A percentile compares a stretch with the other conserved stretches of the same genome.
These are phyloP conservation scores for Agaricus blazei DNA, from an alignment of 768 basidiomycete genomes.

Conservation along the genomic window DNA sequence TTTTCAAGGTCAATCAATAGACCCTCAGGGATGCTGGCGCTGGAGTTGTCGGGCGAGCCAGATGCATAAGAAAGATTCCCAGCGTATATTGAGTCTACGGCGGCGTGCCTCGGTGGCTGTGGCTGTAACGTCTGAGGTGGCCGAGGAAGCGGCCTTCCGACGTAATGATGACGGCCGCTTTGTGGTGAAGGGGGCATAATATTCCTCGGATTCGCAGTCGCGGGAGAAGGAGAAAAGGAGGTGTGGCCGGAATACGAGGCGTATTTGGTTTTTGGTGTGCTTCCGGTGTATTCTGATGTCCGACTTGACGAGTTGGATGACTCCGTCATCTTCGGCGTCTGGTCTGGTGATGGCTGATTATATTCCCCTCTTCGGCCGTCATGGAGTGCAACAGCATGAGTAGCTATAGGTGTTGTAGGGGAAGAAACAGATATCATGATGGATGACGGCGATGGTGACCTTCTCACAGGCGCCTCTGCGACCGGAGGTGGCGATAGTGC, in stretches of 20 bases:
- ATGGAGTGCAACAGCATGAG: not conserved
- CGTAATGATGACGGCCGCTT: slow-evolving; percentile 38
- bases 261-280: not conserved
- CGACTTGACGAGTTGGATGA: not conserved
- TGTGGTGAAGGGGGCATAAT: slow-evolving; percentile 14
- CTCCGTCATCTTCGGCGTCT: not conserved
- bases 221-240: not conserved
- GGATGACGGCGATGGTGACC: not conserved
- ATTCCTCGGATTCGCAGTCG: slow-evolving; percentile 8
- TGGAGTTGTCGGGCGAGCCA: slow-evolving; percentile 2
- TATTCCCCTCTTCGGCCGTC: not conserved
- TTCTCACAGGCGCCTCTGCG: not conserved
- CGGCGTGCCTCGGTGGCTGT: slow-evolving; percentile 20
- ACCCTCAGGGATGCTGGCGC: slow-evolving; percentile 38
- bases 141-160: slow-evolving; percentile 52
- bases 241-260: not conserved
- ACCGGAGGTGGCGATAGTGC: not conserved
- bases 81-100: slow-evolving; percentile 11
- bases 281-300: not conserved
- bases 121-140: slow-evolving; percentile 33
- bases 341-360: slow-evolving; percentile 4
- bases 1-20: slow-evolving; percentile 55
- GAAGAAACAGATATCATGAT: slow-evolving; percentile 4
- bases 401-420: slow-evolving; percentile 9
- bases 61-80: not conserved